phyloP scores from a whole-genome alignment of 2,329 filamentous ascomycete species.

The Cercospora brassicicola region DNA sequence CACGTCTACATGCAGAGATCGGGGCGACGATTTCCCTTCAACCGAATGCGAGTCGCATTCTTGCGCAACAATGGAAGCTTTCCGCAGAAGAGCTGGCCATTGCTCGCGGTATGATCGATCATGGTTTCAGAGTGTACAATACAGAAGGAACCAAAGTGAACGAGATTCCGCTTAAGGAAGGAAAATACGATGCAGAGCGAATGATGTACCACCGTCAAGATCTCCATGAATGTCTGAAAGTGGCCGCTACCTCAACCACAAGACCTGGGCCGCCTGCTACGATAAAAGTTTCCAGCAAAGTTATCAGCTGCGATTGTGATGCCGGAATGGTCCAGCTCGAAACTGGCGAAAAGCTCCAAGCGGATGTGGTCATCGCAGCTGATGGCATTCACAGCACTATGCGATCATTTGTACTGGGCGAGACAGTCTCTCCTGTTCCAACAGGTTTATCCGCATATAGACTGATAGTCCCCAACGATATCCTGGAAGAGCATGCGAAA shows the following conservation, averaged over 20 bases:
- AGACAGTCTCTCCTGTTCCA: slow-evolving; percentile 31
- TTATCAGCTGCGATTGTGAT: slow-evolving; percentile 29
- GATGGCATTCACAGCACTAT: slow-evolving; percentile 40
- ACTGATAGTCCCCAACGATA: slow-evolving; percentile 36
- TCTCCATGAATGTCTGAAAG: slow-evolving; percentile 39
- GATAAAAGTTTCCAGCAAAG: slow-evolving; percentile 34
- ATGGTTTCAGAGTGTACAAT: slow-evolving; percentile 42
- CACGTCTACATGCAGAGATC: slow-evolving; percentile 38
- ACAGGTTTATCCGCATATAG: slow-evolving; percentile 46
- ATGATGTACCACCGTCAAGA: slow-evolving; percentile 48
- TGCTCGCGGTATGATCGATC: slow-evolving; percentile 40
- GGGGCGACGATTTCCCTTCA: slow-evolving; percentile 47
- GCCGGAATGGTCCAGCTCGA: slow-evolving; percentile 38
- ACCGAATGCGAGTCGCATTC: slow-evolving; percentile 45
- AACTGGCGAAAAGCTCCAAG: slow-evolving; percentile 34
- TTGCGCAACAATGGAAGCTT: slow-evolving; percentile 38
- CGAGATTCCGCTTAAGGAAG: slow-evolving; percentile 35
- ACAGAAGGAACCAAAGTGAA: slow-evolving; percentile 38
- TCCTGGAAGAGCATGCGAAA: slow-evolving; percentile 24
- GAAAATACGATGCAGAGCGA: slow-evolving; percentile 43
- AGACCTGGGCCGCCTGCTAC: slow-evolving; percentile 31
- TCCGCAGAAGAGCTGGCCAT: slow-evolving; percentile 30
- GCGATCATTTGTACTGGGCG: slow-evolving; percentile 30
- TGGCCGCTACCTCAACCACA: slow-evolving; percentile 30
- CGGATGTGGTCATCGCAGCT: slow-evolving; percentile 43